Percentiles rank a stretch among this genome's conserved stretches.
Conservation (phyloP, 1,139 yeast genomes). For the Geotrichum candidum region DNA sequence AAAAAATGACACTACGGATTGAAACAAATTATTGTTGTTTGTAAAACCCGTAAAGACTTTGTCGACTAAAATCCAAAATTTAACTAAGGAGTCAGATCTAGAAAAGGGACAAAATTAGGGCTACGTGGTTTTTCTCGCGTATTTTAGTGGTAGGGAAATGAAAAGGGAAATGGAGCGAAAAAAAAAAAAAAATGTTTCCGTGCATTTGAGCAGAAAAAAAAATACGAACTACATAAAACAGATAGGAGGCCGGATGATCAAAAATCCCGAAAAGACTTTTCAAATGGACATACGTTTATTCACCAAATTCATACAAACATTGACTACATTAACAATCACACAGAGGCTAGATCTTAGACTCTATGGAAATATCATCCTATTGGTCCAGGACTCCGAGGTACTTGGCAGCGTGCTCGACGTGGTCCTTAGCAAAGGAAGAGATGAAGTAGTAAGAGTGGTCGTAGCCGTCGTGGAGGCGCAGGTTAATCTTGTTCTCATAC, state of each 20-base stretch:
- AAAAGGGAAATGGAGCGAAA: not conserved
- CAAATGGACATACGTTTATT: not conserved
- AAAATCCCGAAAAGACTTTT: too few relatives aligned
- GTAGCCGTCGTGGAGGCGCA: slow-evolving; percentile 70
- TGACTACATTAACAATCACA: not conserved
- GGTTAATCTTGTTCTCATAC: slow-evolving; percentile 56
- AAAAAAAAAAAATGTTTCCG: not conserved
- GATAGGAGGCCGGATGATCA: too few relatives aligned
- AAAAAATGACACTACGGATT: not conserved
- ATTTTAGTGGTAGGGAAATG: not conserved
- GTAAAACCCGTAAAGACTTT: not conserved
- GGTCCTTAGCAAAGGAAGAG: slow-evolving; percentile 73
- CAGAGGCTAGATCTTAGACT: not conserved
- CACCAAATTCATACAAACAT: not conserved
- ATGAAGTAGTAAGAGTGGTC: slow-evolving; percentile 90
- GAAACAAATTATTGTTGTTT: not conserved
- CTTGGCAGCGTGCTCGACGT: slow-evolving; percentile 83
- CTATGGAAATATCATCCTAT: slow-evolving; percentile 6
- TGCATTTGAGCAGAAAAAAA: not conserved
- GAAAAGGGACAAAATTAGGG: not conserved
- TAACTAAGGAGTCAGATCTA: not conserved
- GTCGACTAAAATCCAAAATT: not conserved
- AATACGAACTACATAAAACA: not conserved
- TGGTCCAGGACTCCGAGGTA: slow-evolving; percentile 36
- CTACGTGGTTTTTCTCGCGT: not conserved